These are phyloP conservation scores for Fusarium drepaniforme DNA, from an alignment of 2,329 filamentous ascomycete species.

Conservation along the genomic window DNA sequence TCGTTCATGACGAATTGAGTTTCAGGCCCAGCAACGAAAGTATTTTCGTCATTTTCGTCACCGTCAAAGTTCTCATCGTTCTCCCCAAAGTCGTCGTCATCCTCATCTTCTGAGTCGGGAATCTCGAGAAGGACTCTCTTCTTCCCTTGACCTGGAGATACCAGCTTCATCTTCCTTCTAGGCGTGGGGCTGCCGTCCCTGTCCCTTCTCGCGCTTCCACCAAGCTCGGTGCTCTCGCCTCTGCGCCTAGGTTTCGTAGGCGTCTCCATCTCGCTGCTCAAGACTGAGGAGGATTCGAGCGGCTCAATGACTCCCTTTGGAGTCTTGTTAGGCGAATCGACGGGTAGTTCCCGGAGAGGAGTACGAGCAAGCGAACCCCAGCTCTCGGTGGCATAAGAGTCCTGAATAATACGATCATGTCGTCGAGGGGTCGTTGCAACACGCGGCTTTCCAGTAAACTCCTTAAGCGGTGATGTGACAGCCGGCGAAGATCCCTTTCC, in stretches of 20 bases:
- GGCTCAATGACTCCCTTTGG: conserved; percentile 20
- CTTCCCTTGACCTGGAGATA: conserved; percentile 33
- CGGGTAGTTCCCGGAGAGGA: conserved; percentile 30
- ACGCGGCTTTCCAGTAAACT: conserved; percentile 38
- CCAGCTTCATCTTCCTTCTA: conserved; percentile 28
- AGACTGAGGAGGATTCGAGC: conserved; percentile 36
- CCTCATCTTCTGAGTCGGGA: conserved; percentile 63
- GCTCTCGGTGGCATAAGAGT: conserved; percentile 58
- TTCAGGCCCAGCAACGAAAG: conserved; percentile 46
- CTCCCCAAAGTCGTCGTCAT: conserved; percentile 44
- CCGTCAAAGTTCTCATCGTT: conserved; percentile 9
- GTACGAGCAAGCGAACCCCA: conserved; percentile 43
- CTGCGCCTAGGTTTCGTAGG: conserved; percentile 38
- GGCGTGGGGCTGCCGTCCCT: conserved; percentile 34
- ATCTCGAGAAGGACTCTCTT: conserved; percentile 53
- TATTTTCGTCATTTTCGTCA: conserved; percentile 29
- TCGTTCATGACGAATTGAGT: conserved; percentile 52
- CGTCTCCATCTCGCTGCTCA: conserved; percentile 40
- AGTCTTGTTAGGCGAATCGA: conserved; percentile 30
- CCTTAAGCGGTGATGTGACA: conserved; percentile 35
- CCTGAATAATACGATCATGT: conserved; percentile 55
- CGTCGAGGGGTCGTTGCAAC: conserved; percentile 32
- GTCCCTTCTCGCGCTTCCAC: conserved; percentile 21
- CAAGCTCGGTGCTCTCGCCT: conserved; percentile 37
- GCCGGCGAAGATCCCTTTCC: conserved; percentile 47